Percentiles rank a stretch among this genome's conserved stretches.
Conservation (phyloP, 2,329 filamentous ascomycete genomes). For the Cercospora zeina region DNA sequence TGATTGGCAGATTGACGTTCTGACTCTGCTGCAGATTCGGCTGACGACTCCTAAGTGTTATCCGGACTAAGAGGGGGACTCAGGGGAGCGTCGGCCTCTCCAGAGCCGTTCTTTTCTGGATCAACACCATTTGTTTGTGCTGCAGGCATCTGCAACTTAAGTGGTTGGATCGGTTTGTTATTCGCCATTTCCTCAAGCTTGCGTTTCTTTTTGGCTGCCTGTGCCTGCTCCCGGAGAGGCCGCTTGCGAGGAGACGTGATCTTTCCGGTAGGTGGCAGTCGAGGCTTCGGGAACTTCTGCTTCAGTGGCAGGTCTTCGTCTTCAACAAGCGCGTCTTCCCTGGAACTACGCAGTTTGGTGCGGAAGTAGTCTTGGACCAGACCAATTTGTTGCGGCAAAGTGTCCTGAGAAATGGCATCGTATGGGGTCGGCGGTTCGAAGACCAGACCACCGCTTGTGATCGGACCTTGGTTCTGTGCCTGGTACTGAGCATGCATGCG, state of each 20-base stretch:
- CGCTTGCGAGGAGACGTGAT: constrained; percentile 82
- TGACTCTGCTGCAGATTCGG: background rate
- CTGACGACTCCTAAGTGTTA: background rate
- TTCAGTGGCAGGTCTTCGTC: constrained; percentile 94
- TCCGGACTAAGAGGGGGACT: constrained; percentile 55
- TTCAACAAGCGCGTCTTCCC: constrained; percentile 79
- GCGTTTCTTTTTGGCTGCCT: constrained; percentile 84
- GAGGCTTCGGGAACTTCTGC: constrained; percentile 68
- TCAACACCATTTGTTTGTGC: constrained; percentile 52
- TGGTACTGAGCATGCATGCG: constrained; percentile 84
- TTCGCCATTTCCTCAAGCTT: constrained; percentile 57
- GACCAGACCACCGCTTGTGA: constrained; percentile 60
- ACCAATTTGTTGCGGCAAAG: constrained; percentile 76
- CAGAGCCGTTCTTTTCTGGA: constrained; percentile 60
- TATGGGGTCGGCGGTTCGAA: constrained; percentile 69
- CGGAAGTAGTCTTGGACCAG: constrained; percentile 90
- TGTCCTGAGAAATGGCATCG: constrained; percentile 76
- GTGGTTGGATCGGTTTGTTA: constrained; percentile 54
- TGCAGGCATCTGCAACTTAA: constrained; percentile 49
- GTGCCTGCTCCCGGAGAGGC: constrained; percentile 77
- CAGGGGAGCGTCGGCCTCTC: constrained; percentile 74
- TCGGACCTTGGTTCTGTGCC: constrained; percentile 67
- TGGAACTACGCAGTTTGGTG: constrained; percentile 80
- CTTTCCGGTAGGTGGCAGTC: constrained; percentile 73
- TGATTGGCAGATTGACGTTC: background rate